Conservation (phyloP, 768 basidiomycete genomes). For the Mrakia blollopis region DNA sequence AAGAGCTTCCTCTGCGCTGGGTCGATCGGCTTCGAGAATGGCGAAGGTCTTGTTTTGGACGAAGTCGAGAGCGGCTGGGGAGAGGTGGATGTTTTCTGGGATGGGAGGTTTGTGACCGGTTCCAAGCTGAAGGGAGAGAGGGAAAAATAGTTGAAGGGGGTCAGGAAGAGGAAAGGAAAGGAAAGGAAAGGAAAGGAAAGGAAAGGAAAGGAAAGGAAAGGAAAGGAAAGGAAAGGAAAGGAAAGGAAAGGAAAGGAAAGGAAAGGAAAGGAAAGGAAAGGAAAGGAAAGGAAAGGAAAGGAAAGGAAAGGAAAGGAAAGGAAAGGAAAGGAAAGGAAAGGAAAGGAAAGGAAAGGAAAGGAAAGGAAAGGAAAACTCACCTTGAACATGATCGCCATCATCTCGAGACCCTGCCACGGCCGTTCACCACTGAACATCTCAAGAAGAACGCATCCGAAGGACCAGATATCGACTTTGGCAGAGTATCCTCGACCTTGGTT, state of each 20-base stretch:
- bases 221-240: conserved; percentile 14
- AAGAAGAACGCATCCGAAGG: conserved; percentile 85
- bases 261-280: conserved; percentile 14
- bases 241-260: conserved; percentile 14
- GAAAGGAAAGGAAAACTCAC: conserved; percentile 48
- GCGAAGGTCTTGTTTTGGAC: conserved; percentile 76
- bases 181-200: conserved; percentile 21
- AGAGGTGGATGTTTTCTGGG: conserved; percentile 72
- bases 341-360: background rate
- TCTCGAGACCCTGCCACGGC: conserved; percentile 88
- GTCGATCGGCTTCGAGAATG: conserved; percentile 76
- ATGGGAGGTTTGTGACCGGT: conserved; percentile 69
- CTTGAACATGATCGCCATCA: conserved; percentile 89
- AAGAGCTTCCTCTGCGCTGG: conserved; percentile 70
- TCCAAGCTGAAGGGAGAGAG: conserved; percentile 57
- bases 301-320: conserved; percentile 17
- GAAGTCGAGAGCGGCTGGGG: conserved; percentile 75
- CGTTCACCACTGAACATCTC: conserved; percentile 99
- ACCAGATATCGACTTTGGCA: conserved; percentile 98
- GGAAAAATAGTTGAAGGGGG: background rate
- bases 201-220: conserved; percentile 14
- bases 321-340: background rate
- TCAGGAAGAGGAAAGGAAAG: conserved; percentile 20
- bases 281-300: conserved; percentile 14
- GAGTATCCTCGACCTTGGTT: conserved; percentile 81